A percentile compares a stretch with the other conserved stretches of the same genome.
Evolutionary conservation across 139 green algal genomes (phyloP).

Genomic region (Chlorella sp.): DNA sequence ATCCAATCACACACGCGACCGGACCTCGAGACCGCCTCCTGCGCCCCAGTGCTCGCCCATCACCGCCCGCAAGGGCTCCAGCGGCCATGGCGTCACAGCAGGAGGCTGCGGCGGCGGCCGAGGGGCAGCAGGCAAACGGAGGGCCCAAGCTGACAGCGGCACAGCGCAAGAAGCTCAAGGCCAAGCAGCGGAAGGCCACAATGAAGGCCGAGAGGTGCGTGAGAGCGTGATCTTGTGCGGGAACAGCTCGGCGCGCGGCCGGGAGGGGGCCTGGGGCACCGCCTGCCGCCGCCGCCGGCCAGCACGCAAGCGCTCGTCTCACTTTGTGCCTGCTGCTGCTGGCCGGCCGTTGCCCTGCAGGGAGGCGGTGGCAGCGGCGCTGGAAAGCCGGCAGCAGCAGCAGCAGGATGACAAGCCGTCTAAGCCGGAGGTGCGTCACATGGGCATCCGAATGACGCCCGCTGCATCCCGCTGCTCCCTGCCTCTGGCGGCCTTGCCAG

Average conservation of each 20-base stretch:
- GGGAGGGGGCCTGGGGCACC: no score
- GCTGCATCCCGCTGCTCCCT: no score
- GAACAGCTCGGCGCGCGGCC: no score
- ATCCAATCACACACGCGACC: background rate
- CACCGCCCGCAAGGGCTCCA: no score
- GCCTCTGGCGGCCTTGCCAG: no score
- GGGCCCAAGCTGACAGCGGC: constrained; percentile 34
- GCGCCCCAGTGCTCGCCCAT: background rate
- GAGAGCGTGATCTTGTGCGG: background rate
- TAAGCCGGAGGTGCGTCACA: constrained; percentile 14
- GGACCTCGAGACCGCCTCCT: background rate
- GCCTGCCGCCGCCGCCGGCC: no score
- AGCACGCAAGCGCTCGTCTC: no score
- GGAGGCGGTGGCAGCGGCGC: background rate
- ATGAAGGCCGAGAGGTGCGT: constrained; percentile 35
- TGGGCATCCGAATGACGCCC: no score
- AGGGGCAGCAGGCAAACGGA: background rate
- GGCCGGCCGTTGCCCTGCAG: background rate
- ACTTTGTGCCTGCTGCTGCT: no score
- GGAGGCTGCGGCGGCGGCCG: background rate
- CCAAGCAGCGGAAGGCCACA: constrained; percentile 41
- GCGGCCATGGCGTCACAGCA: background rate
- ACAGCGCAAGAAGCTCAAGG: constrained; percentile 48
- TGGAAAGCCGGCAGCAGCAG: background rate
- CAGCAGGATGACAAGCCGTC: background rate